Evolutionary conservation across 192 early-diverging fungal species (phyloP).

Genomic region (Allomyces javanicus): DNA sequence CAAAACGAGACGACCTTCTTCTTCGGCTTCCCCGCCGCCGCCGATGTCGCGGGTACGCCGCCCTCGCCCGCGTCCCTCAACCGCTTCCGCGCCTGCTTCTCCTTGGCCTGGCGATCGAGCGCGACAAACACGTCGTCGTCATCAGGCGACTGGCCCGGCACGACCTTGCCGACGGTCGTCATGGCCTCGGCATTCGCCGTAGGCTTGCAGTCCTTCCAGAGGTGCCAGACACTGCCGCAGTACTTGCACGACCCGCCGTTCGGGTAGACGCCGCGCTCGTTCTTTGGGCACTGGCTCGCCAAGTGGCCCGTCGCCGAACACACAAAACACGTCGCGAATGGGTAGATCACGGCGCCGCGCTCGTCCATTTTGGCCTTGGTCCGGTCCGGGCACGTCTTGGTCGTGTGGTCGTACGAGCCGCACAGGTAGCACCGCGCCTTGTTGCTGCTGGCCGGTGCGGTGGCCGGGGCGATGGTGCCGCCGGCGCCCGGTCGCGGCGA

Average conservation of each 20-base stretch:
- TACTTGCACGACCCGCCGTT: constrained; percentile 78
- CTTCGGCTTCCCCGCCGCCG: constrained; percentile 5
- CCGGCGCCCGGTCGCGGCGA: constrained; percentile 1
- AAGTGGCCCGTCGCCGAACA: constrained; percentile 72
- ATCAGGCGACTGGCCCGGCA: constrained; percentile 70
- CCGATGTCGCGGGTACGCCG: constrained; percentile 9
- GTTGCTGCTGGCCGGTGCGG: background rate
- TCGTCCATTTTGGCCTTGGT: constrained; percentile 9
- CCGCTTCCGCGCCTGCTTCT: constrained; percentile 13
- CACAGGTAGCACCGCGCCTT: constrained; percentile 56
- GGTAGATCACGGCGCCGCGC: constrained; percentile 13
- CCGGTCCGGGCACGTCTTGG: constrained; percentile 50
- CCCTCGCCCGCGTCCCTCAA: constrained; percentile 1
- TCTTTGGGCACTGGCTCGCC: constrained; percentile 59
- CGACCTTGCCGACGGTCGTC: constrained; percentile 49
- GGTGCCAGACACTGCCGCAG: constrained; percentile 71
- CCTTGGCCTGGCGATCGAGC: constrained; percentile 33
- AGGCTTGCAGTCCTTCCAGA: constrained; percentile 60
- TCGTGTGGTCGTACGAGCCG: constrained; percentile 62
- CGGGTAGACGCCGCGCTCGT: constrained; percentile 72
- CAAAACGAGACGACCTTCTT: constrained; percentile 18
- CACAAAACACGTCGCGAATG: constrained; percentile 73
- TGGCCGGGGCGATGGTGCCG: background rate
- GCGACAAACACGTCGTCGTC: constrained; percentile 79
- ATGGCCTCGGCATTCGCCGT: constrained; percentile 36